Evolutionary conservation across 805 yeast species (phyloP), one percentile per base, ranked within the genome.

Genomic region (Kluyveromyces nonfermentans): DNA sequence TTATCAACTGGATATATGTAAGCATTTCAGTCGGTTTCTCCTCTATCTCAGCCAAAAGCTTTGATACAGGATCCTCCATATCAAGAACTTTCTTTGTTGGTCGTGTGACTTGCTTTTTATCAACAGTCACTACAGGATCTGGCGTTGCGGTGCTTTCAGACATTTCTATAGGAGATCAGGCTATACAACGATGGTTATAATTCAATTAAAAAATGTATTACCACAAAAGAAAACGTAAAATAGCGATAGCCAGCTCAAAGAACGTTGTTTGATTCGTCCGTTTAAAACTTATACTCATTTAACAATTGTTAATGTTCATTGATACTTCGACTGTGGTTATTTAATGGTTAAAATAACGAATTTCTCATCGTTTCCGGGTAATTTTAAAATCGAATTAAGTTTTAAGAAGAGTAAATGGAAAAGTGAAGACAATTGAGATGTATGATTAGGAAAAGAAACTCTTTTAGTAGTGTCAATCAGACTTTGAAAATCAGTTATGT

Each of bases 1-100:
- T 69, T 31, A 82, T 70, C 45, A 82, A 65, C 48, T 71, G 70
- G 33, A 69, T 56, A 85, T 90, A 83, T 37, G 74, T 67, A 7
- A 61, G 49, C 42, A 78, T 70, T 56, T 82, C 76, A 12, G 73
- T 63, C 9, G 78, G 80, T 47, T 77, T 69, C 5, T 60, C 65
- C 44, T 71, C 72, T 33, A 82, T 58, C 28, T 67, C 73, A 48
- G 77, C 82, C 51, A 74, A 77, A 20, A 82, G 68, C 44, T 70
- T 77, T 14, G 84, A 84, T 41, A 78, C 72, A 37, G 73, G 68
- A 55, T 79, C 86, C 28, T 37, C 43, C 19, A 37, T 43, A 32
- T 41, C 25, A 33, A 44, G 31, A 30, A 36, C 43, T 28, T 46
- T 45, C 37, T 36, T 40, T 20, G 45, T 43, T 31, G 49, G 49